These are phyloP conservation scores for Kernera saxatilis DNA, from an alignment of 345 rosid species.

Conservation along the genomic window DNA sequence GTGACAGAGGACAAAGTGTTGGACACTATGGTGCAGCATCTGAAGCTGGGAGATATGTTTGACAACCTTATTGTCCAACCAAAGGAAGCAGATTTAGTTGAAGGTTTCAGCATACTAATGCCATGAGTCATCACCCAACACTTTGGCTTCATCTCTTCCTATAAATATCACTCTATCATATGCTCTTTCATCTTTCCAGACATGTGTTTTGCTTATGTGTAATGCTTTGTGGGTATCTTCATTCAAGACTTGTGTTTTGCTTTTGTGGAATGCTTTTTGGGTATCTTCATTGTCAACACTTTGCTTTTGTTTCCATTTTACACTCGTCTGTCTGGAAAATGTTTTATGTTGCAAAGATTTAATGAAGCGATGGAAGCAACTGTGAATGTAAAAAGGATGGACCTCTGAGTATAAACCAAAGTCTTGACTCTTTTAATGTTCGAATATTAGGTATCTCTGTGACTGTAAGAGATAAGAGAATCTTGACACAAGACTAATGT, in stretches of 20 bases:
- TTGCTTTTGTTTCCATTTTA: background rate
- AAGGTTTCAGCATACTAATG: conserved; percentile 26
- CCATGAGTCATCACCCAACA: conserved; percentile 15
- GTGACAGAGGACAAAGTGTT: conserved; percentile 26
- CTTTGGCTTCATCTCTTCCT: background rate
- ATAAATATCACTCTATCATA: background rate
- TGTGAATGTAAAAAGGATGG: too few relatives aligned
- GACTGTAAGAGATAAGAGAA: background rate
- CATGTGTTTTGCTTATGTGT: background rate
- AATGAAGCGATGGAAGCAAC: too few relatives aligned
- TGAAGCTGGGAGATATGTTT: conserved; percentile 25
- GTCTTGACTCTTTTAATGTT: background rate
- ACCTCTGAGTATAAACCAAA: too few relatives aligned
- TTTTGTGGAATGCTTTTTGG: background rate
- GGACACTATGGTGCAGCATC: conserved; percentile 31
- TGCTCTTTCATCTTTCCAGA: background rate
- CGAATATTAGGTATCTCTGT: background rate
- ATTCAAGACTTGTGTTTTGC: background rate
- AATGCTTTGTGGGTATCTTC: background rate
- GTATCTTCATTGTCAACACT: background rate
- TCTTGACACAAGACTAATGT: background rate
- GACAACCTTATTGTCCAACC: conserved; percentile 29
- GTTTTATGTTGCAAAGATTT: background rate
- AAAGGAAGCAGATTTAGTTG: conserved; percentile 33
- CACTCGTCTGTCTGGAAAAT: background rate